Base-by-base conservation (phyloP, 2,329 filamentous ascomycete genomes). In the Aschersonia sp. region DNA sequence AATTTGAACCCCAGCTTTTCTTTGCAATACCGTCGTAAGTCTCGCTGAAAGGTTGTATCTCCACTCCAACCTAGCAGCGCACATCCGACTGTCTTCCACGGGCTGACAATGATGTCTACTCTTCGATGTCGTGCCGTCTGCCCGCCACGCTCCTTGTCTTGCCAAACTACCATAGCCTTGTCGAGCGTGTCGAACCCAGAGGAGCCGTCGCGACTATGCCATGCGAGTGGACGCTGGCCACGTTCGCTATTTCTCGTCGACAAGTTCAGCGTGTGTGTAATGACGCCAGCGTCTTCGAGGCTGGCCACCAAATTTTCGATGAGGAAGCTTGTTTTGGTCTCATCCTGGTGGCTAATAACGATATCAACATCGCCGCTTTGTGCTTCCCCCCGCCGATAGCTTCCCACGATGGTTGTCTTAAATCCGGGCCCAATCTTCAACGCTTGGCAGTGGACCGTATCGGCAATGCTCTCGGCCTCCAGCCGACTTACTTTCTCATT, bases 121-220 rank as follows among this genome's bases (percentile, higher is more conserved):
- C 90, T 75, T 22, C 88, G 78, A 59, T 95, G 90, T 1, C 76
- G 73, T n/a, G 49, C 45, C 12, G 6, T 12, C 4, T 40, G 5
- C 4, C 42, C 49, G 8, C 29, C 6, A 1, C 29, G 8, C 2
- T 51, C 35, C 11, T 44, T 45, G 35, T 62, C 54, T 59, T 94
- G 86, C 90, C 90, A 97, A 0, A 96, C 87, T 1, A 96, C 84
- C 46, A 97, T 68, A 0, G 88, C 88, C 62, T 96, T 96, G 62
- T 97, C 89, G 1, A 97, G 72, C 0, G 81, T 86, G 59, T 96
- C 89, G 54, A 95, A 96, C 0, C 86, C 85, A 29, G 72, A 67
- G 0, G 74, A 73, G 10, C 47, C 50, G 2, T 44, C 47, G 7
- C 35, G 58, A 0, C 72, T 73, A 52, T 72, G 74, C 73, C 73